Percentiles rank a stretch among this genome's conserved stretches.
Conservation (phyloP, 306 rosid genomes). For the Lathyrus tuberosus region DNA sequence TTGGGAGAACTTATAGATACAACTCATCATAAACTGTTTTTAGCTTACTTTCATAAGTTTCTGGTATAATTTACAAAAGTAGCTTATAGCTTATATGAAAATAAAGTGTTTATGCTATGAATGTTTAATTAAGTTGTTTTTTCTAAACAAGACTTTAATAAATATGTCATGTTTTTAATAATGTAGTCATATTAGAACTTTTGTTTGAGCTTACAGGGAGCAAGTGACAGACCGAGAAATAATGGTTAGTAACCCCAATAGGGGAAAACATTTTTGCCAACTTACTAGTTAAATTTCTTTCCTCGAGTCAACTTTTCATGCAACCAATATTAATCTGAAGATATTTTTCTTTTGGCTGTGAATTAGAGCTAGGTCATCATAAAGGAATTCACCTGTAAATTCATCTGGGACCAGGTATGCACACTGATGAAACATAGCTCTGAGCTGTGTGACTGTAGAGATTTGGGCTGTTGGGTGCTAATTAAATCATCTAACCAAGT, state of each 20-base stretch:
- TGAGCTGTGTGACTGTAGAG: conserved; percentile 11
- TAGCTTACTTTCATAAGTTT: neutral
- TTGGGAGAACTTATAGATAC: neutral
- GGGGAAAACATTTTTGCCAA: conserved; percentile 19
- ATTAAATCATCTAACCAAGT: conserved; percentile 31
- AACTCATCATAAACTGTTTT: neutral
- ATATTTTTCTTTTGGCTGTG: conserved; percentile 23
- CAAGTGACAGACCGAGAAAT: conserved; percentile 14
- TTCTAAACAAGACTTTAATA: neutral
- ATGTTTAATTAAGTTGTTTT: neutral
- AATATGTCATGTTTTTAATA: neutral
- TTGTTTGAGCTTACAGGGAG: conserved; percentile 25
- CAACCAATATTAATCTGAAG: conserved; percentile 7
- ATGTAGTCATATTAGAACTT: conserved; percentile 24
- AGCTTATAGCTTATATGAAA: neutral
- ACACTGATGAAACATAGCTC: conserved; percentile 33
- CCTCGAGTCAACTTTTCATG: conserved; percentile 6
- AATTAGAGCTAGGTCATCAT: conserved; percentile 28
- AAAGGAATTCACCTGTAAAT: conserved; percentile 37
- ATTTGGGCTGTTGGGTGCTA: conserved; percentile 32
- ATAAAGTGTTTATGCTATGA: neutral
- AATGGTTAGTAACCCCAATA: neutral
- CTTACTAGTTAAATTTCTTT: neutral
- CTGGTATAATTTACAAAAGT: neutral
- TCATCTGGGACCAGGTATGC: conserved; percentile 29